Evolutionary conservation across 257 asterid genomes (phyloP).

Genomic region (Galeopsis tetrahit): DNA sequence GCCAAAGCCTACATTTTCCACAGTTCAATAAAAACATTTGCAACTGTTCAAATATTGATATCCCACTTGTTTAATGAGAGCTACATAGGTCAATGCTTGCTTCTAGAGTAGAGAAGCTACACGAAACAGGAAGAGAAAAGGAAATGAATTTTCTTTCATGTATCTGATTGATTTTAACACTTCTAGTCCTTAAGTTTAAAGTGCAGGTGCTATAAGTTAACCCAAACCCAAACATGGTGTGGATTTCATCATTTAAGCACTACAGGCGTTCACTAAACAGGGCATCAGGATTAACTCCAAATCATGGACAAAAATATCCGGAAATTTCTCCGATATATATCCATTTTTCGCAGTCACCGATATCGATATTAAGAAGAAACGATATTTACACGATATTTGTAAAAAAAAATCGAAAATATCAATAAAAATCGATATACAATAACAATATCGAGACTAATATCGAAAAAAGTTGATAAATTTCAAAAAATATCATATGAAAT

Average conservation of each 20-base stretch:
- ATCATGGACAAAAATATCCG: too few relatives aligned
- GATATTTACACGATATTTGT: too few relatives aligned
- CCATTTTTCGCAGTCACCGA: too few relatives aligned
- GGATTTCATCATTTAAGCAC: neutral
- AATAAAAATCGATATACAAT: too few relatives aligned
- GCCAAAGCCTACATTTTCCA: neutral
- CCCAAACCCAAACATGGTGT: neutral
- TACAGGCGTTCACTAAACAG: neutral
- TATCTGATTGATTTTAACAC: neutral
- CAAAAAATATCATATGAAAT: too few relatives aligned
- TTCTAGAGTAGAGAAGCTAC: neutral
- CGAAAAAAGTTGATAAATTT: too few relatives aligned
- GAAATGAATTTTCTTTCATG: neutral
- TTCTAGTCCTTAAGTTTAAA: neutral
- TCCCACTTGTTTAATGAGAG: neutral
- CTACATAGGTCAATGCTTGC: conserved; percentile 4
- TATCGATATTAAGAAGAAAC: too few relatives aligned
- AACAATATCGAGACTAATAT: too few relatives aligned
- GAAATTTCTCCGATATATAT: too few relatives aligned
- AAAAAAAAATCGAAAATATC: too few relatives aligned
- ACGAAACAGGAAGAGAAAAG: neutral
- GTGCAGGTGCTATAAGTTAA: neutral
- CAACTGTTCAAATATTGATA: neutral
- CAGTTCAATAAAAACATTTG: neutral
- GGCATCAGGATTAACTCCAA: neutral